A percentile compares a stretch with the other conserved stretches of the same genome.
phyloP scores from a whole-genome alignment of 257 asterid species.

The Fraxinus cuspidata region DNA sequence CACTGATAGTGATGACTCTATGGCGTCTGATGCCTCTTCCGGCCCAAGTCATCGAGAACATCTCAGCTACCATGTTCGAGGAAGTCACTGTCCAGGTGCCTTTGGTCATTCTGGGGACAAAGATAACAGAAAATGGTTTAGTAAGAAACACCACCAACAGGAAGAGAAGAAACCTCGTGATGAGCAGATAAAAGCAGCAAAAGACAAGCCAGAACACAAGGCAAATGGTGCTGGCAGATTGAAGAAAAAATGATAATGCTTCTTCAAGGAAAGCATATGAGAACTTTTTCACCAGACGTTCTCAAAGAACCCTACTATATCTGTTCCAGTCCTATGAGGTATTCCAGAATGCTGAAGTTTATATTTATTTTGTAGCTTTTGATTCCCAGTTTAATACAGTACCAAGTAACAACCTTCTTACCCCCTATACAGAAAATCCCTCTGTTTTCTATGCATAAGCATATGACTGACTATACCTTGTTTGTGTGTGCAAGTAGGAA shows the following conservation, averaged over 20 bases:
- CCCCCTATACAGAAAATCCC: neutral
- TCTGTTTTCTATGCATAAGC: neutral
- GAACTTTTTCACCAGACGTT: conserved; percentile 10
- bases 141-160: conserved; percentile 43
- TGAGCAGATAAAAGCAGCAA: conserved; percentile 41
- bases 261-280: conserved; percentile 9
- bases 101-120: conserved; percentile 36
- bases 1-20: conserved; percentile 72
- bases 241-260: conserved; percentile 31
- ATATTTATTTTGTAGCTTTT: conserved; percentile 36
- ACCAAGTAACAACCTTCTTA: conserved; percentile 13
- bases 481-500: neutral
- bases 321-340: conserved; percentile 18
- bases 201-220: conserved; percentile 48
- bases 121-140: conserved; percentile 36
- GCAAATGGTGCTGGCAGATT: conserved; percentile 44
- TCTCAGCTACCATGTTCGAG: conserved; percentile 12
- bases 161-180: conserved; percentile 44
- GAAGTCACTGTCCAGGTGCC: conserved; percentile 19
- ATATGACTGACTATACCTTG: conserved; percentile 21
- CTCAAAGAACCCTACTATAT: neutral
- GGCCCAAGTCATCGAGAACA: conserved; percentile 66
- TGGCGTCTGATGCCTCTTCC: conserved; percentile 96
- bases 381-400: conserved; percentile 32
- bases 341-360: conserved; percentile 21